Base-by-base conservation (phyloP, 2,329 filamentous ascomycete species). In the Exophiala spinifera region DNA sequence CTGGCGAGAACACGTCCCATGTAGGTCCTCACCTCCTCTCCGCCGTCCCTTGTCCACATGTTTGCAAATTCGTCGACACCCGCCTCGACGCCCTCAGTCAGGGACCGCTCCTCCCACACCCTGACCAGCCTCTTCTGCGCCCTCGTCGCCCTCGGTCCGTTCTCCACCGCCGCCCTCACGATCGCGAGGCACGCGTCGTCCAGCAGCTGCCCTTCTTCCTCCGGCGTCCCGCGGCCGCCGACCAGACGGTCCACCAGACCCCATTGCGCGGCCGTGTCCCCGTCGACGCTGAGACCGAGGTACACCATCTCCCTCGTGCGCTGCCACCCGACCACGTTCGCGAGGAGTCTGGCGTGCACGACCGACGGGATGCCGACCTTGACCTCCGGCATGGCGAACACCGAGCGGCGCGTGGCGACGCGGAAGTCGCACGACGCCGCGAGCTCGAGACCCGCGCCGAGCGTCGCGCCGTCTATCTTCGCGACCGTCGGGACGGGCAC, bases 11-110 rank as follows among this genome's bases (percentile, higher is more conserved):
- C 54, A 10, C 31, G 21, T 19, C 31, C 47, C 49, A 60, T 62
- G 39, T 53, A 58, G n/a, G 44, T 33, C 21, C 39, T 50, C 2
- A 57, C 55, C 42, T 62, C 60, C 1, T 10, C 8, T 0, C 48
- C 60, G 2, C 60, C 53, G 21, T 57, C 48, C 7, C 43, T 10
- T 11, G 28, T 19, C 33, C 51, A 63, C 40, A 53, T 48, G 11
- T 33, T 36, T 1, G 60, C 67, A 58, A 69, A 70, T 10, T 63
- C 60, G 45, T 62, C 55, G 14, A 69, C 54, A 1, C 67, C 65
- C 1, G 61, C 63, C 19, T 56, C 54, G 21, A 67, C 64, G 1
- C 62, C 65, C n/a, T 55, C 23, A 5, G 64, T 55, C 21, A 66
- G 25, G 11, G 63, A 61, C 11, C 59, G 45, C 42, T 61, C 58